Evolutionary conservation across 169 alveolate species (phyloP), one percentile per base, ranked within the genome.

Genomic region (Eimeria nieschulzi): DNA sequence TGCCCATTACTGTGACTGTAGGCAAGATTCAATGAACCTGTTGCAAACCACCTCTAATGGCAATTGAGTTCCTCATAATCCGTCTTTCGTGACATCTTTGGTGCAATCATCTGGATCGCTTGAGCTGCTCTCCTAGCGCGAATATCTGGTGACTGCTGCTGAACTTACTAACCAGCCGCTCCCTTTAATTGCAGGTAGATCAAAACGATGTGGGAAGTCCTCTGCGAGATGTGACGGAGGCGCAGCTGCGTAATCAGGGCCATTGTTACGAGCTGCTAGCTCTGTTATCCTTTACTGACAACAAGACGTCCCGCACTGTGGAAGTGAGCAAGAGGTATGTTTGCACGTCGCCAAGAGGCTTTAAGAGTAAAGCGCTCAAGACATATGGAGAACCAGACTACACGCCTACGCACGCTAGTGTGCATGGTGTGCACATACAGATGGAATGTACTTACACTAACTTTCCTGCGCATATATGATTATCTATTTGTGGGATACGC

Each of bases 1-100:
- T 93, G 53, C 96, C 96, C 33, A 80, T 94, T 9, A 92, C 96
- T 17, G 95, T 94, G 87, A 83, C 95, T 23, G 94, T 94, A 23
- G 64, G 83, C 13, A 59, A 66, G 61, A 9, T 33, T 19, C 84
- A 51, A 46, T 53, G 17, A 46, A 19, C 46, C 46, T 0, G 46
- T 33, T 33, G 46, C 46, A 33, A 33, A 33, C 46, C 3, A 33
- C 46, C 46, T 33, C 46, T 3, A 33, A 1, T 33, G 46, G 46
- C 46, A 3, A 3, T 33, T 33, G 46, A 33, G 46, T 33, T 33
- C 46, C 46, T 33, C 46, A 33, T 33, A 33, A 3, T 33, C 46
- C 46, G 46, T 33, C 46, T 33, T 33, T 33, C 46, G 46, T 33
- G 46, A 33, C 46, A 33, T 33, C 59, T 72, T 23, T 9, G 0